These are phyloP conservation scores for Pseudozyma flocculosa DNA, from an alignment of 1,284 basidiomycete genomes.

Conservation along the genomic window DNA sequence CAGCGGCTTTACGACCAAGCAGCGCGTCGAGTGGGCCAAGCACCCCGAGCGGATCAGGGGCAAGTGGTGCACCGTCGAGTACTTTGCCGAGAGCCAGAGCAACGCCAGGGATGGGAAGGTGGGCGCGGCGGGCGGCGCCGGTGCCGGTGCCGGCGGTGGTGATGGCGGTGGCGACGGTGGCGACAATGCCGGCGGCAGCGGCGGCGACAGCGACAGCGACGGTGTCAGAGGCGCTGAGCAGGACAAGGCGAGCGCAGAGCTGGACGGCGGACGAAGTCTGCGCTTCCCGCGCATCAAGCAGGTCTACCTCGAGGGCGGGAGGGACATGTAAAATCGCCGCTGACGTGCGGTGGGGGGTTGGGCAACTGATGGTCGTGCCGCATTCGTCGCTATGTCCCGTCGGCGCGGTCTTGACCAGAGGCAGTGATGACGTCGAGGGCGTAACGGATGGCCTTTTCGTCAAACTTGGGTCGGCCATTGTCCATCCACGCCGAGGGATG, in stretches of 20 bases:
- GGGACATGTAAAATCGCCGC: slow-evolving; percentile 16
- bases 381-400: no score
- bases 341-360: no score
- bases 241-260: no score
- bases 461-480: slow-evolving; percentile 22
- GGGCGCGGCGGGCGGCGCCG: background rate
- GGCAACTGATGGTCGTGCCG: no score
- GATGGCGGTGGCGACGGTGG: slow-evolving; percentile 3
- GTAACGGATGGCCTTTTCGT: slow-evolving; percentile 5
- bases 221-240: no score
- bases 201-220: no score
- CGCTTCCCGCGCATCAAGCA: slow-evolving; percentile 47
- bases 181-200: background rate
- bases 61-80: slow-evolving; percentile 40
- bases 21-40: slow-evolving; percentile 34
- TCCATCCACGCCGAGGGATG: slow-evolving; percentile 6
- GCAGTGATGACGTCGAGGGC: no score
- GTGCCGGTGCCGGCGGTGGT: no score
- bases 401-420: no score
- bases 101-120: background rate
- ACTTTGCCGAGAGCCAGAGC: slow-evolving; percentile 29
- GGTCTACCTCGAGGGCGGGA: slow-evolving; percentile 19
- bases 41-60: slow-evolving; percentile 32
- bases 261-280: slow-evolving; percentile 10
- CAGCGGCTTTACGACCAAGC: slow-evolving; percentile 33